Base-by-base conservation (phyloP, 176 grass and related monocot genomes). In the Pontederia crassipes region DNA sequence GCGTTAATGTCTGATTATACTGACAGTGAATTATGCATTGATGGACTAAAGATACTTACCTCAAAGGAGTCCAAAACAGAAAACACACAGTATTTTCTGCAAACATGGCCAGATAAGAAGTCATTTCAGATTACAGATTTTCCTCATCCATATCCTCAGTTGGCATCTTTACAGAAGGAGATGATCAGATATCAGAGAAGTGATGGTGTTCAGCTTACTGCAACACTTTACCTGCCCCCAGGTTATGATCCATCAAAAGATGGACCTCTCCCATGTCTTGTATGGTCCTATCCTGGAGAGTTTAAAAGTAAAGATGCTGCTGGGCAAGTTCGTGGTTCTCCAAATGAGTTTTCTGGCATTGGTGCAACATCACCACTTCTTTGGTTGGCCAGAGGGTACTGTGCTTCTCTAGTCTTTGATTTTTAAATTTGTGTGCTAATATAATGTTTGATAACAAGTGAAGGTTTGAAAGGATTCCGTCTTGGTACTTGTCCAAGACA, bases 281-380 rank as follows among this genome's bases (percentile, higher is more conserved):
- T 92, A 67, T 98, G 93, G 93, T 91, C 93, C 59, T 98, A 98
- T 68, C 93, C 93, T 67, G 93, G 88, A 71, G 88, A 98, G 58
- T 98, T 98, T 77, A 98, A 93, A 87, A 98, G 87, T 54, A 98
- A 98, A 85, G 87, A 98, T 79, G 93, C 93, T 71, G 93, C 93
- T 45, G 87, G 93, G 57, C 93, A 98, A 90, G 93, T 98, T 48
- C 87, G 88, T 57, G 93, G 93, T 52, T 98, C 93, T 48, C 93
- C 93, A 58, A 98, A 98, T 69, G 84, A 92, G 72, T 98, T 98
- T 83, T 76, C 93, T 65, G 84, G 82, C 35, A 92, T 98, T 61
- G 84, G 79, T 71, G 72, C 84, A 66, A 79, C 82, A 68, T 98
- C 93, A 28, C 87, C 93, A 49, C 84, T 92, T 78, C 88, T 98